These are phyloP conservation scores for Salix arbutifolia DNA, from an alignment of 345 rosid genomes.

Conservation along the genomic window DNA sequence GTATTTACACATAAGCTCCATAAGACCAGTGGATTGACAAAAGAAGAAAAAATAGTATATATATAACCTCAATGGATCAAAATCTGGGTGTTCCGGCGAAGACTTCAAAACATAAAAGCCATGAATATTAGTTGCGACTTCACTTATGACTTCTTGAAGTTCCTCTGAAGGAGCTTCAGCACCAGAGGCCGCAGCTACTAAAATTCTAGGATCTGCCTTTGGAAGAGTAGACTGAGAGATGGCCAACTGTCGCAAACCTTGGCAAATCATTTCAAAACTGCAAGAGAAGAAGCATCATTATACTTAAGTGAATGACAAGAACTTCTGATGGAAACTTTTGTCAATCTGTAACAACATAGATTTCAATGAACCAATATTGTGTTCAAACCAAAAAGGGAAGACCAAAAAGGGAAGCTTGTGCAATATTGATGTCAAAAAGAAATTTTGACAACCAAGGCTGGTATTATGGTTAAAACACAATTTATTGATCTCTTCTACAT, in stretches of 20 bases:
- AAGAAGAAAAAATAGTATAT: background rate
- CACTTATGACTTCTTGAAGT: constrained; percentile 48
- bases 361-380: background rate
- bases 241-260: constrained; percentile 63
- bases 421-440: too few species aligned
- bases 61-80: constrained; percentile 56
- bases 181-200: constrained; percentile 48
- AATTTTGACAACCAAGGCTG: background rate
- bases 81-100: constrained; percentile 59
- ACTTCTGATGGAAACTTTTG: background rate
- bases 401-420: background rate
- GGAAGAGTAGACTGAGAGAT: constrained; percentile 55
- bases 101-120: constrained; percentile 51
- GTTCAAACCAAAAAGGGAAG: background rate
- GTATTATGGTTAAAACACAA: background rate
- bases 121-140: constrained; percentile 50
- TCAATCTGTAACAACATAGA: background rate
- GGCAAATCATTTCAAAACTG: constrained; percentile 61
- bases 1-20: background rate
- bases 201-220: constrained; percentile 62
- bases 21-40: background rate
- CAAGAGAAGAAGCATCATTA: constrained; percentile 20
- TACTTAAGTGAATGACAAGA: background rate
- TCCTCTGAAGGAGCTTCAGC: constrained; percentile 57
- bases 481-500: background rate